Evolutionary conservation across 1,284 basidiomycete species (phyloP).

Genomic region (Cutaneotrichosporon sp.): DNA sequence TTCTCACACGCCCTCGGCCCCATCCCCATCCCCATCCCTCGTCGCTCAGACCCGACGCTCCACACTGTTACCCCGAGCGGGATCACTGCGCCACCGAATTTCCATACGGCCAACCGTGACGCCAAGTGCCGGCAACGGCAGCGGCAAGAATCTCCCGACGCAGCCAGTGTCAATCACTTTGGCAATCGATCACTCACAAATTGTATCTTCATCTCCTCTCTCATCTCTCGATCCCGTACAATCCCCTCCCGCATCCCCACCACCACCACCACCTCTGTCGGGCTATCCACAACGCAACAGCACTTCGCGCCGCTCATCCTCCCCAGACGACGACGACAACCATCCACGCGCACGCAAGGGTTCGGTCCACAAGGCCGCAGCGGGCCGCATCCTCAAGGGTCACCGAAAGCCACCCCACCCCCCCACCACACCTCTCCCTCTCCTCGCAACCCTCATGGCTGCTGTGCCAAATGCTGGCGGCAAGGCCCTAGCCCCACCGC

Average conservation of each 20-base stretch:
- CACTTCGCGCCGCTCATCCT: background rate
- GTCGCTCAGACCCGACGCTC: background rate
- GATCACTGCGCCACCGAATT: constrained; percentile 3
- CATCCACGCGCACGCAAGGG: background rate
- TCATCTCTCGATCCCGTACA: background rate
- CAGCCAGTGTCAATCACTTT: constrained; percentile 7
- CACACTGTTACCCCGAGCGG: background rate
- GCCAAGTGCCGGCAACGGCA: background rate
- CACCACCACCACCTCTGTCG: background rate
- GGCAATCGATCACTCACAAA: background rate
- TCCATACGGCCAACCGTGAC: constrained; percentile 1
- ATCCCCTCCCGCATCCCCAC: background rate
- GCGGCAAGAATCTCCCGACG: background rate
- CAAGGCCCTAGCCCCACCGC: constrained; percentile 3
- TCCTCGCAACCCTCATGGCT: constrained; percentile 10
- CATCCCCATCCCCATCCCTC: background rate
- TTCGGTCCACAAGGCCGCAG: constrained; percentile 7
- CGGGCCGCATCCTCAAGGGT: constrained; percentile 8
- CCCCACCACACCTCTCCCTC: constrained; percentile 1
- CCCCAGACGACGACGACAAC: background rate
- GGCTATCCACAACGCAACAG: background rate
- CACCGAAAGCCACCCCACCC: constrained; percentile 11
- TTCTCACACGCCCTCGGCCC: background rate
- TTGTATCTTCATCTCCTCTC: background rate
- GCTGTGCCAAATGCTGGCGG: background rate